A percentile compares a stretch with the other conserved stretches of the same genome.
Conservation (phyloP, 108 stramenopile species). For the Fistulifera pelliculosa region DNA sequence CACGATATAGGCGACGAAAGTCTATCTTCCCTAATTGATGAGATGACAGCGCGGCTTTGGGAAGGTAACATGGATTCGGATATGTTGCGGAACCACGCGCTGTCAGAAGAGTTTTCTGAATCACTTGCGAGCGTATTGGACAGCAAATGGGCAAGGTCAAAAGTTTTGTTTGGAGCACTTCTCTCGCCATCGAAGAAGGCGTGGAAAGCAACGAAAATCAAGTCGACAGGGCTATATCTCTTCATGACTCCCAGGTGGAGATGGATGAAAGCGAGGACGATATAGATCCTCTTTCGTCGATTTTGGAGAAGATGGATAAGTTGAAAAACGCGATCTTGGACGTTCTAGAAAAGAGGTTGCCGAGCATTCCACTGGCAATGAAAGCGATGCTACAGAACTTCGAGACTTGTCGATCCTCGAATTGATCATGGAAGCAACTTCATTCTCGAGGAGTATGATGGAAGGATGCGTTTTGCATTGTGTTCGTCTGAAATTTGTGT, state of each 20-base stretch:
- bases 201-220: constrained; percentile 6
- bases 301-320: constrained; percentile 28
- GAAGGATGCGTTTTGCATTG: constrained; percentile 30
- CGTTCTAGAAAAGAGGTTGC: constrained; percentile 46
- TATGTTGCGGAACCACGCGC: constrained; percentile 33
- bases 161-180: constrained; percentile 11
- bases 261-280: constrained; percentile 36
- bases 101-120: constrained; percentile 51
- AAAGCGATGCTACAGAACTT: constrained; percentile 24
- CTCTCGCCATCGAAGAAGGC: constrained; percentile 18
- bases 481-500: constrained; percentile 29
- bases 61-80: constrained; percentile 40
- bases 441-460: constrained; percentile 18
- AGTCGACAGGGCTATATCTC: constrained; percentile 16
- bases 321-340: constrained; percentile 38
- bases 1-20: constrained; percentile 1
- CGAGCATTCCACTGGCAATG: constrained; percentile 8
- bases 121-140: constrained; percentile 11
- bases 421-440: constrained; percentile 19
- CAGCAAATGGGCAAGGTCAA: neutral
- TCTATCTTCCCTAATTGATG: constrained; percentile 19
- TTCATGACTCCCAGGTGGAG: constrained; percentile 28
- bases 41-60: constrained; percentile 58
- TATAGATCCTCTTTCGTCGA: constrained; percentile 23
- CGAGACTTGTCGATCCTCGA: constrained; percentile 29